Conservation (phyloP, 139 green algal species). For the Desmodesmus armatus region DNA sequence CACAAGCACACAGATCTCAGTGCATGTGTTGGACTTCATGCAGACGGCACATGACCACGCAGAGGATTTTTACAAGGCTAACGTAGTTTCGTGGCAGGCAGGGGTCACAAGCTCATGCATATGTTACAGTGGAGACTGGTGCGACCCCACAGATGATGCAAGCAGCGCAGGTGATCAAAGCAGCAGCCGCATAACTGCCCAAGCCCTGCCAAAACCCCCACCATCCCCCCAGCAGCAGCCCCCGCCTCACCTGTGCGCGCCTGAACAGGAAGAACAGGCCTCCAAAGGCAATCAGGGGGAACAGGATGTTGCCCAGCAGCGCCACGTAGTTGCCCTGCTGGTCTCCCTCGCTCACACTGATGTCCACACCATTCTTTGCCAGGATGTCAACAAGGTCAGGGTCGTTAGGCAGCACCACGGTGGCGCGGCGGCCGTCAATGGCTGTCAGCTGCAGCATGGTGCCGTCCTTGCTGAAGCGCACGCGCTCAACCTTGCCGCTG, state of each 20-base stretch:
- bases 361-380: constrained; percentile 88
- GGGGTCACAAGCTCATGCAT: too few species aligned
- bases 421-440: constrained; percentile 80
- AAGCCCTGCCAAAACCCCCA: too few species aligned
- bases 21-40: too few species aligned
- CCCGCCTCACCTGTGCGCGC: too few species aligned
- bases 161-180: too few species aligned
- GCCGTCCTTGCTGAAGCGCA: constrained; percentile 99
- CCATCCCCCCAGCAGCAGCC: not conserved
- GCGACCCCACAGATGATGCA: too few species aligned
- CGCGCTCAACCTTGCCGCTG: constrained; percentile 95
- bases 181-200: too few species aligned
- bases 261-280: constrained; percentile 99
- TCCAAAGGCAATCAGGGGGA: constrained; percentile 98
- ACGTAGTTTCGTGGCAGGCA: too few species aligned
- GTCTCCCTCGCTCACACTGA: constrained; percentile 83
- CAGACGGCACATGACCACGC: too few species aligned
- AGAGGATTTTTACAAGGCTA: too few species aligned
- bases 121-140: too few species aligned
- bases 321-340: constrained; percentile 92
- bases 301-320: constrained; percentile 98
- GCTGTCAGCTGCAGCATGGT: constrained; percentile 85
- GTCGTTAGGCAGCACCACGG: constrained; percentile 87
- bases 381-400: constrained; percentile 90
- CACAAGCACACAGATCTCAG: too few species aligned